These are phyloP conservation scores for Dactylellina parvicollis DNA, from an alignment of 2,329 filamentous ascomycete species.

Conservation along the genomic window DNA sequence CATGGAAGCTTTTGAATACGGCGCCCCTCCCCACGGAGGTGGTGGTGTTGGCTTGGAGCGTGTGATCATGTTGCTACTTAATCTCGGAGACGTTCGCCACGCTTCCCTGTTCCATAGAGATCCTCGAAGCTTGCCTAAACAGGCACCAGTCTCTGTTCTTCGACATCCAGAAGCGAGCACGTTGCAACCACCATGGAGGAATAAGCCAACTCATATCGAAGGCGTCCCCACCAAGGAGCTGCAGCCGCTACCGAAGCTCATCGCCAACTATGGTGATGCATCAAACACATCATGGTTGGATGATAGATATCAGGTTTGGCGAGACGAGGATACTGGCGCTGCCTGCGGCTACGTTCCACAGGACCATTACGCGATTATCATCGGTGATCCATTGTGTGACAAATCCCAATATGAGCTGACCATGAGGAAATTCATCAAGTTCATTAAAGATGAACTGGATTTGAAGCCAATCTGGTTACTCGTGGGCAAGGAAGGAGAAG, in stretches of 20 bases:
- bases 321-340: slow-evolving; percentile 79
- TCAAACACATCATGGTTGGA: slow-evolving; percentile 95
- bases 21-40: slow-evolving; percentile 86
- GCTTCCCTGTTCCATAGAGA: slow-evolving; percentile 88
- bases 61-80: slow-evolving; percentile 83
- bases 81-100: slow-evolving; percentile 87
- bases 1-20: slow-evolving; percentile 85
- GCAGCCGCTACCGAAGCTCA: slow-evolving; percentile 83
- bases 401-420: slow-evolving; percentile 67
- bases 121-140: slow-evolving; percentile 82
- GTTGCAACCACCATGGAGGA: slow-evolving; percentile 72
- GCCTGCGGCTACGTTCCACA: slow-evolving; percentile 84
- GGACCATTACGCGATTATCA: slow-evolving; percentile 81
- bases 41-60: slow-evolving; percentile 91
- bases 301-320: slow-evolving; percentile 86
- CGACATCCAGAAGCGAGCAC: slow-evolving; percentile 90
- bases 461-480: slow-evolving; percentile 90
- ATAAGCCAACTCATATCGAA: slow-evolving; percentile 63
- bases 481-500: slow-evolving; percentile 79
- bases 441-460: slow-evolving; percentile 74
- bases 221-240: slow-evolving; percentile 64
- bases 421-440: slow-evolving; percentile 71
- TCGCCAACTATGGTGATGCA: slow-evolving; percentile 94
- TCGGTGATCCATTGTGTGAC: slow-evolving; percentile 88
- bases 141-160: slow-evolving; percentile 71